Base-by-base conservation (phyloP, 495 filamentous ascomycete genomes). In the Lasiosphaeria miniovina region DNA sequence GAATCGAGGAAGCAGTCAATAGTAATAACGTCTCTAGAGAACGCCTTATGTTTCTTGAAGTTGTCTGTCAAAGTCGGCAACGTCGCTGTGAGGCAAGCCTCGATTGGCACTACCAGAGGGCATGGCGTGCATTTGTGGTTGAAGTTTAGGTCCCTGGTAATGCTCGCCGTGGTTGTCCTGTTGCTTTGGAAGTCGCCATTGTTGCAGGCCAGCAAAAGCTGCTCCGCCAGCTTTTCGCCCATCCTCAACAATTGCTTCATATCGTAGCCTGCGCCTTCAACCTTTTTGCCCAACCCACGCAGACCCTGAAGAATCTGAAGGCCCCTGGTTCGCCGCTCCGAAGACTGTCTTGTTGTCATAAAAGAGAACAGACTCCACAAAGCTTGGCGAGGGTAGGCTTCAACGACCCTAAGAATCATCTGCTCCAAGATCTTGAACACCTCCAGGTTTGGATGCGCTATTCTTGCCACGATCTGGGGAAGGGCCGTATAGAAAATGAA, bases 401-500 rank as follows among this genome's bases (percentile, higher is more conserved):
- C 76, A 32, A 96, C 86, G 46, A 96, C 88, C 67, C 89, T 94
- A 41, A 87, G 74, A 50, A 98, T 91, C 61, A 96, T 90, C 31
- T 78, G 79, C 52, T 88, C 80, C 38, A 99, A 79, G 11, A 90
- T 70, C 50, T 84, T 81, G 71, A 88, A 93, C 15, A 96, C 90
- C 9, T 86, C 82, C 24, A 62, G 65, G 71, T 96, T 89, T 0
- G 89, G 84, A 75, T 98, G 93, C 49, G 88, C 88, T 52, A 99
- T 97, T 34, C 94, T 84, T 46, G 93, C 91, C 55, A 98, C 86
- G 45, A 98, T 87, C 74, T 99, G 94, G 35, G 93, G 86, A 14
- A 99, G 78, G 11, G 92, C 90, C 1, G 93, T 96, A 71, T 96
- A 97, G 66, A 95, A 91, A 62, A 92, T 80, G 71, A 88, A 96